These are phyloP conservation scores for Saccharomycopsis hybrid DNA, from an alignment of 1,139 yeast species.

Conservation along the genomic window DNA sequence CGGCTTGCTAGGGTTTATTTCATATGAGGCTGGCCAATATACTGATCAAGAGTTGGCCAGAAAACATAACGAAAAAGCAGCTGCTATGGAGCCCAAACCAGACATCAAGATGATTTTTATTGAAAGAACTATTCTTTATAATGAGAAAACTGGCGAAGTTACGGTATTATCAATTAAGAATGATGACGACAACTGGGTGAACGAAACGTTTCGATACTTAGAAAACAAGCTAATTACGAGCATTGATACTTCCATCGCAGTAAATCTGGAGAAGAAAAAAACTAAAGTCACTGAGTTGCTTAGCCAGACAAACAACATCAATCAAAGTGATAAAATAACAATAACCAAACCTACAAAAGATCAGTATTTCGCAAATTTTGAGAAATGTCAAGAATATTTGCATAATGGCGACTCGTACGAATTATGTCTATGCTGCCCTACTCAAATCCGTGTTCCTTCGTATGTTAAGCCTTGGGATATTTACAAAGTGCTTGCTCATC, in stretches of 20 bases:
- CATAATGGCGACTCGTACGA: conserved; percentile 90
- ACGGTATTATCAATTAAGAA: conserved; percentile 48
- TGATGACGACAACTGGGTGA: conserved; percentile 14
- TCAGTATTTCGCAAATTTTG: conserved; percentile 50
- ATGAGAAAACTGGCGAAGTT: conserved; percentile 42
- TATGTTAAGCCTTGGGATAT: conserved; percentile 64
- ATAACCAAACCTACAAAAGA: conserved; percentile 31
- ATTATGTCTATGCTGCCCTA: conserved; percentile 79
- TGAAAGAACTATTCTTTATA: conserved; percentile 56
- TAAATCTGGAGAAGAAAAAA: too few species aligned
- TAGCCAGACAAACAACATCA: neutral
- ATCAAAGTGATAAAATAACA: too few species aligned
- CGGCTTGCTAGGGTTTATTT: conserved; percentile 77
- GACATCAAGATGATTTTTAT: conserved; percentile 61
- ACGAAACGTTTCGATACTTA: neutral
- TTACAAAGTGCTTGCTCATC: conserved; percentile 61
- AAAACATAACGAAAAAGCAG: too few species aligned
- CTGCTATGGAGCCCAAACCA: neutral
- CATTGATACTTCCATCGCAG: neutral
- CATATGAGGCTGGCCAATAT: conserved; percentile 77
- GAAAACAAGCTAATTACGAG: neutral
- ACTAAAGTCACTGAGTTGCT: neutral
- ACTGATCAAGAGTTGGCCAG: conserved; percentile 22
- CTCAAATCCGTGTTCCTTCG: conserved; percentile 48
- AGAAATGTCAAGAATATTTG: conserved; percentile 60